Evolutionary conservation across 139 green algal genomes (phyloP), one percentile per base, ranked within the genome.

Genomic region (Deuterostichococcus epilithicus): DNA sequence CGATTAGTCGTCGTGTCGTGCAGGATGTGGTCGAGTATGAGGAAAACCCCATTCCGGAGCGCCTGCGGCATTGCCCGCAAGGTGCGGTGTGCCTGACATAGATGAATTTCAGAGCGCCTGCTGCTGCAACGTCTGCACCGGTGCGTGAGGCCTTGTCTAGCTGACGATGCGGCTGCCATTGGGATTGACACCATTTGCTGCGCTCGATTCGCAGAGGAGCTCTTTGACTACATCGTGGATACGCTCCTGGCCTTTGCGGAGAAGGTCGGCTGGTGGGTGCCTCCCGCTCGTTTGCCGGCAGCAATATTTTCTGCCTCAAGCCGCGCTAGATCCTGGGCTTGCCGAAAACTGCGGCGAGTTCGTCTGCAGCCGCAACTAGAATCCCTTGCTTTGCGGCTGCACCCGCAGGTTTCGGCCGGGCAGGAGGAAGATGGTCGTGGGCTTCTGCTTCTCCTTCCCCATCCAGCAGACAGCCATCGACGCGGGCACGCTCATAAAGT

Each of bases 381-480:
- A 23, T 8, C 42, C 42, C 42, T 52, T 52, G 42, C 42, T 52
- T 13, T 52, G 42, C 42, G 13, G 13, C 52, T 63, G 26, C 13
- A 28, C 20, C 20, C 20, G 18, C 52, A 63, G 52, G 52, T 63
- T 63, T 20, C 10, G 52, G 52, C 52, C 52, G 3, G 52, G 52
- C 8, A 63, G 52, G 52, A 25, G 52, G 52, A 63, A 63, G 52
- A 63, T 63, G 52, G 81, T 89, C 2, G 67, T 97, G 0, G 93
- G 92, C 42, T 97, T 97, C 86, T 96, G 90, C 77, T 97, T 96
- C 81, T 90, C 77, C 67, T 97, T 97, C 81, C 86, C 93, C 8
- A 86, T 89, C 30, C 75, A 94, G 36, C 93, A 97, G 81, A 88
- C 81, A 1, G 84, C 83, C 32, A 76, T 97, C 18, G 79, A 91